These are phyloP conservation scores for Populus hybrid DNA, from an alignment of 441 rosid genomes.

Conservation along the genomic window DNA sequence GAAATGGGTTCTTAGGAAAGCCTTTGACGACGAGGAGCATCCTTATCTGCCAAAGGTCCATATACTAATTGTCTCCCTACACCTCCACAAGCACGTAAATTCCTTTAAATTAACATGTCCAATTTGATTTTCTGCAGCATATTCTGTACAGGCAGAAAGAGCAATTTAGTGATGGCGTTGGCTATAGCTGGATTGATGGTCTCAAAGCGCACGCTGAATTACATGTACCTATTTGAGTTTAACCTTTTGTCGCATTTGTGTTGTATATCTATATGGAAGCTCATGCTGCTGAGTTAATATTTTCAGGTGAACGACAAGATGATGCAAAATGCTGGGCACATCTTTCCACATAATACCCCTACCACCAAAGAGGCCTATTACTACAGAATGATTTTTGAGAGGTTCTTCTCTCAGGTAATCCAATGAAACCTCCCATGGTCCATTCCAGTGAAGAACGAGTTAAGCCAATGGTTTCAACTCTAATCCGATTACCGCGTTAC, in stretches of 20 bases:
- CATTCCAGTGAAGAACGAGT: too few relatives aligned
- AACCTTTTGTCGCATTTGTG: background rate
- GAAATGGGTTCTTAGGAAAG: slow-evolving; percentile 79
- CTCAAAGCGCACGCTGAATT: slow-evolving; percentile 69
- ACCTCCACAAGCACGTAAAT: background rate
- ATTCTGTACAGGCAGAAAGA: slow-evolving; percentile 89
- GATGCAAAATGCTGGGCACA: slow-evolving; percentile 47
- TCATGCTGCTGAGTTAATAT: background rate
- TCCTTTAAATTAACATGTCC: slow-evolving; percentile 14
- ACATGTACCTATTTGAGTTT: slow-evolving; percentile 35
- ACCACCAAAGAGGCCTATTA: slow-evolving; percentile 74
- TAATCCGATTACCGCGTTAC: background rate
- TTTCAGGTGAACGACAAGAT: slow-evolving; percentile 58
- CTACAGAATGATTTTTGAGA: slow-evolving; percentile 83
- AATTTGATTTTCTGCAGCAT: slow-evolving; percentile 45
- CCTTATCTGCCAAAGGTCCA: slow-evolving; percentile 78
- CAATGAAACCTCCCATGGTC: background rate
- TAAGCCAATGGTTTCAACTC: background rate
- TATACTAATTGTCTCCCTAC: background rate
- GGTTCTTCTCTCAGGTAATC: slow-evolving; percentile 84
- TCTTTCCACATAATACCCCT: slow-evolving; percentile 80
- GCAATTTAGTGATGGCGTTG: slow-evolving; percentile 92
- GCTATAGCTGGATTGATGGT: slow-evolving; percentile 95
- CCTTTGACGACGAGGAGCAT: slow-evolving; percentile 74
- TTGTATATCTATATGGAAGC: background rate